Base-by-base conservation (phyloP, 169 alveolate species). In the Babesia bigemina region DNA sequence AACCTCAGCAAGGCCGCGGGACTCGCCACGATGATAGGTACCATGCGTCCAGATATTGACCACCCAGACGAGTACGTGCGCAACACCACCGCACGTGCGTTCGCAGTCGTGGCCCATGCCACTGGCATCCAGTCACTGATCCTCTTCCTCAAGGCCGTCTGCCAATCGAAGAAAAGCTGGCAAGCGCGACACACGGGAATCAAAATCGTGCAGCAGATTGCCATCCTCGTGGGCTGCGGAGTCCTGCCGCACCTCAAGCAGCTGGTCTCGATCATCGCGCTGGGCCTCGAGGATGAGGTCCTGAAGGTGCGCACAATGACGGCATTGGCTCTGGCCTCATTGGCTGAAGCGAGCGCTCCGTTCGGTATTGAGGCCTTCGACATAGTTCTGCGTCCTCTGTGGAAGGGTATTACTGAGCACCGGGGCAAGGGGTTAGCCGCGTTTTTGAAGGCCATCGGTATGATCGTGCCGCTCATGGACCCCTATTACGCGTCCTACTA, bases 151-250 rank as follows among this genome's bases (percentile, higher is more conserved):
- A 97, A 97, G 84, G 99, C 99, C 0, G 99, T 97, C 19, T 97
- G 99, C 74, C 96, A 95, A 72, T 92, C 98, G 42, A 96, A 96
- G 82, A 98, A 97, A 79, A 94, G 96, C 56, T 97, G 99, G 99
- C 97, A 96, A 75, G 99, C 99, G 11, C 92, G 99, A 58, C 99
- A 98, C 81, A 98, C 99, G n/a, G 99, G 99, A 13, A 96, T 98
- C 63, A 98, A 98, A 84, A 97, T 98, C 4, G 98, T 98, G 6
- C 98, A 98, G 88, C 98, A 97, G 91, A 95, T 97, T 29, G 98
- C 99, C 11, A 96, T 97, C 21, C 85, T 96, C 63, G 93, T 97
- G 95, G 99, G 99, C 17, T 96, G 99, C 76, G 99, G 99, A 0
- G 96, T 98, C 10, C 91, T 98, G 65, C 99, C 99, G 52, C 99